phyloP scores from a whole-genome alignment of 257 asterid genomes.

The Eucommia ulmoides region DNA sequence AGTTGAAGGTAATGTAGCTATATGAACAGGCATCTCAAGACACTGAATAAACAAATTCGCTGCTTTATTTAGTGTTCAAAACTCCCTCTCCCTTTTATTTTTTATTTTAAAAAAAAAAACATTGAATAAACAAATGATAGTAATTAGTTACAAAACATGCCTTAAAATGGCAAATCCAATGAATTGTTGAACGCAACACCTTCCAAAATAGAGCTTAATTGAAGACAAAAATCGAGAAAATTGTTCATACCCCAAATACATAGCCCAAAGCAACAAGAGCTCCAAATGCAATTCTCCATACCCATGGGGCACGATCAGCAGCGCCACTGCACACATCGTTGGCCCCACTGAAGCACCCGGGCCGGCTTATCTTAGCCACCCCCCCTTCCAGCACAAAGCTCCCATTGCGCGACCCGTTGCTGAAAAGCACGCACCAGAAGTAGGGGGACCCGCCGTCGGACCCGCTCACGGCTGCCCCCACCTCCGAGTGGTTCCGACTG shows the following conservation, averaged over 20 bases:
- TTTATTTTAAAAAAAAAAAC: no score
- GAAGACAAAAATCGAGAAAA: no score
- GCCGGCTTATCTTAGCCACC: constrained; percentile 44
- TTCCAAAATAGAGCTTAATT: no score
- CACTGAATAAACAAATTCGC: no score
- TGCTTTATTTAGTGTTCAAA: no score
- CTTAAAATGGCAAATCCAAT: no score
- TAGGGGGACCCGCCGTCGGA: constrained; percentile 66
- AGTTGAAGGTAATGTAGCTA: no score
- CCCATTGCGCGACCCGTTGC: constrained; percentile 50
- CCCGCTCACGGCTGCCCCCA: constrained; percentile 85
- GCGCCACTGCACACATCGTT: constrained; percentile 47
- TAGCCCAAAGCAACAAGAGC: constrained; percentile 25
- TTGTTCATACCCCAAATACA: constrained; percentile 19
- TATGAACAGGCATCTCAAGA: no score
- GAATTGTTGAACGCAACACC: no score
- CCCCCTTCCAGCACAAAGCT: constrained; percentile 55
- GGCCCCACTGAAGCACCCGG: constrained; percentile 90
- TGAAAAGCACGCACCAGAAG: constrained; percentile 84
- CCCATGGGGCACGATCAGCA: constrained; percentile 10
- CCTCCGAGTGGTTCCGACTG: constrained; percentile 73
- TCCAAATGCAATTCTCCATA: constrained; percentile 26
- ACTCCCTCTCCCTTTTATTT: no score
- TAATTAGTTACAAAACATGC: no score
- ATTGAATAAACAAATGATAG: no score